phyloP scores from a whole-genome alignment of 1,284 basidiomycete genomes.

The Clitocybe nebularis region DNA sequence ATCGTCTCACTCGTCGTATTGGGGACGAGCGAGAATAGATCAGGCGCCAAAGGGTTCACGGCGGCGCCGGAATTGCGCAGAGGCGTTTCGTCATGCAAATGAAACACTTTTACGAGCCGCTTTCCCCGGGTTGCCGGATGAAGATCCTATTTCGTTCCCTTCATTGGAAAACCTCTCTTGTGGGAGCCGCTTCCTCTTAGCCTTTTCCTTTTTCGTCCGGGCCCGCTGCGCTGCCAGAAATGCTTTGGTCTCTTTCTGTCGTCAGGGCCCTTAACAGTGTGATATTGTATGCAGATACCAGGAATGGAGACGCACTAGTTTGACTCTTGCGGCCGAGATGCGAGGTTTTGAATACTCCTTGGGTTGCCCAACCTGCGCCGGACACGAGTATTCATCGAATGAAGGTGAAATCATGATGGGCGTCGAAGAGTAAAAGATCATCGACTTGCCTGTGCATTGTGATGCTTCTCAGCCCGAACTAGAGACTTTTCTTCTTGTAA shows the following conservation, averaged over 20 bases:
- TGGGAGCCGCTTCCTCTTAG: slow-evolving; percentile 19
- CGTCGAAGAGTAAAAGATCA: not conserved
- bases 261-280: slow-evolving; percentile 1
- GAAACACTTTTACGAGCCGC: slow-evolving; percentile 23
- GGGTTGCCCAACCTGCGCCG: slow-evolving; percentile 12
- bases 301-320: slow-evolving; percentile 10
- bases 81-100: no score
- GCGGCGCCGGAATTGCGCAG: no score
- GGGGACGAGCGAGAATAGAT: no score
- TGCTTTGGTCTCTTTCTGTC: slow-evolving; percentile 27
- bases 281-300: not conserved
- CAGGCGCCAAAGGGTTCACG: no score
- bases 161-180: slow-evolving; percentile 5
- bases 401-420: not conserved
- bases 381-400: not conserved
- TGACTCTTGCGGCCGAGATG: slow-evolving; percentile 10
- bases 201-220: slow-evolving; percentile 23
- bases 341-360: slow-evolving; percentile 10
- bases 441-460: slow-evolving; percentile 28
- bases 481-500: slow-evolving; percentile 35
- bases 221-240: slow-evolving; percentile 23
- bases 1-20: no score
- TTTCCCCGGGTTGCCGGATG: slow-evolving; percentile 6
- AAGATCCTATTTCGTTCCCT: not conserved
- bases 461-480: slow-evolving; percentile 31